Conservation (phyloP, 495 filamentous ascomycete species). For the Neurospora tetraspora region DNA sequence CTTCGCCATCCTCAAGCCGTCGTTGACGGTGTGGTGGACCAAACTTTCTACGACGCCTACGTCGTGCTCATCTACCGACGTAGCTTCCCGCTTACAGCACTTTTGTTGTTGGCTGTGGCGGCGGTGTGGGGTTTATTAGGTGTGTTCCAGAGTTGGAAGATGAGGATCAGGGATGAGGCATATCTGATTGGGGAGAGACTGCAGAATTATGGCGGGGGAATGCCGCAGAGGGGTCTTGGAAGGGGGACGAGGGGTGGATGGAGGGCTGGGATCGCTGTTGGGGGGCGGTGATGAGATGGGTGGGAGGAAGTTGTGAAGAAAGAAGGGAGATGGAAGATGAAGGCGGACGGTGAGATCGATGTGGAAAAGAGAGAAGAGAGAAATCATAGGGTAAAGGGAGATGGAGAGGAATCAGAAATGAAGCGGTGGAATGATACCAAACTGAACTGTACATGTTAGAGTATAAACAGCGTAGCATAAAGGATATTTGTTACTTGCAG, state of each 20-base stretch:
- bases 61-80: conserved; percentile 57
- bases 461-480: not conserved
- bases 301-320: not conserved
- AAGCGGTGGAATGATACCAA: not conserved
- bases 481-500: not conserved
- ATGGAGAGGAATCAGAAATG: not conserved
- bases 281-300: not conserved
- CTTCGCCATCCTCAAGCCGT: conserved; percentile 8
- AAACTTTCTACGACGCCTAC: conserved; percentile 32
- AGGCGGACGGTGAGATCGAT: not conserved
- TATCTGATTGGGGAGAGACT: conserved; percentile 90
- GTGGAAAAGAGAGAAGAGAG: not conserved
- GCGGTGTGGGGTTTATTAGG: conserved; percentile 43
- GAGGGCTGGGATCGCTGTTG: conserved; percentile 10
- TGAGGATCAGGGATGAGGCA: conserved; percentile 82
- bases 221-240: not conserved
- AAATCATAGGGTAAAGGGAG: not conserved
- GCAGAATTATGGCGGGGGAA: conserved; percentile 74
- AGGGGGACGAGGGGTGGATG: conserved; percentile 14
- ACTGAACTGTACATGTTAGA: not conserved
- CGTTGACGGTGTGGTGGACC: conserved; percentile 12
- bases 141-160: conserved; percentile 65
- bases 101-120: conserved; percentile 31
- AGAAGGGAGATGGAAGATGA: not conserved
- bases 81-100: conserved; percentile 52